Evolutionary conservation across 1,284 basidiomycete genomes (phyloP).

Genomic region (Trichosporon sp.): DNA sequence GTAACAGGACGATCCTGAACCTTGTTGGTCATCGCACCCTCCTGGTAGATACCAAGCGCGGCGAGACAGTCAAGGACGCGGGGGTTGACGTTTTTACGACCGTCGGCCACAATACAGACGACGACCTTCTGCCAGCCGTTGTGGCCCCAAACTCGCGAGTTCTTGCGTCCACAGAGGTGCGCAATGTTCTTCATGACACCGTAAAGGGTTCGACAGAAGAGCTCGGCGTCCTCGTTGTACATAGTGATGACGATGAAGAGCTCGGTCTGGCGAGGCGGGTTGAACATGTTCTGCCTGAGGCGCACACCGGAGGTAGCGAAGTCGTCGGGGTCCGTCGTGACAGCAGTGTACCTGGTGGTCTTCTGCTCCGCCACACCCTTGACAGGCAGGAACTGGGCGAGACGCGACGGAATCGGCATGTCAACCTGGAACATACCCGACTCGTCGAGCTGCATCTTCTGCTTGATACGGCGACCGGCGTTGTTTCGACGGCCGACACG

Average conservation of each 20-base stretch:
- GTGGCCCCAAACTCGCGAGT: conserved; percentile 90
- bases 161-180: conserved; percentile 86
- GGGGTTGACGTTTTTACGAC: conserved; percentile 85
- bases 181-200: conserved; percentile 90
- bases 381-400: conserved; percentile 67
- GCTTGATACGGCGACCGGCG: conserved; percentile 47
- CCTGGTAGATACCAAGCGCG: conserved; percentile 57
- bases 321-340: conserved; percentile 90
- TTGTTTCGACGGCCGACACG: conserved; percentile 61
- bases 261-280: conserved; percentile 70
- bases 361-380: conserved; percentile 78
- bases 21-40: conserved; percentile 77
- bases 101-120: conserved; percentile 92
- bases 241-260: conserved; percentile 93
- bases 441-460: conserved; percentile 50
- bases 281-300: conserved; percentile 74
- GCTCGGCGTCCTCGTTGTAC: conserved; percentile 92
- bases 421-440: conserved; percentile 84
- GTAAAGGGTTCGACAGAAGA: conserved; percentile 91
- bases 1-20: conserved; percentile 84
- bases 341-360: conserved; percentile 73
- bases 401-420: conserved; percentile 73
- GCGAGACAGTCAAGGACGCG: conserved; percentile 81
- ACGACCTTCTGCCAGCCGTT: conserved; percentile 98
- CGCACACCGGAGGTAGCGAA: conserved; percentile 79